A percentile compares a stretch with the other conserved stretches of the same genome.
phyloP scores from a whole-genome alignment of 225 moss, liverwort and hornwort species.

The Bryum argenteum region DNA sequence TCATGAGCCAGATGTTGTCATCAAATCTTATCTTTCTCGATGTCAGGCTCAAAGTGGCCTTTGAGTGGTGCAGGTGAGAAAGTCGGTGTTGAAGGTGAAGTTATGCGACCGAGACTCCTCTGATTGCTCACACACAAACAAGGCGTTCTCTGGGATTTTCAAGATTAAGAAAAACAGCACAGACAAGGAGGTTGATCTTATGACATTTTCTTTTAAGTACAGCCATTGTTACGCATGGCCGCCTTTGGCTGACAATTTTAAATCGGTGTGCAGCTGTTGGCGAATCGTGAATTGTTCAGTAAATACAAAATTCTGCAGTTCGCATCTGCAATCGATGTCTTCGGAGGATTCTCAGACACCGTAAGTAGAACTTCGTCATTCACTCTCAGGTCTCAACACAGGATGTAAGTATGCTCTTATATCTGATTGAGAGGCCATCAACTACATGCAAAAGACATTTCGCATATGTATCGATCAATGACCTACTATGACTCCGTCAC shows the following conservation, averaged over 20 bases:
- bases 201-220: constrained; percentile 15
- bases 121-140: constrained; percentile 51
- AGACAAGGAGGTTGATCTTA: constrained; percentile 61
- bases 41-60: not conserved
- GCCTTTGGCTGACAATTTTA: not conserved
- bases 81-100: constrained; percentile 68
- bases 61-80: constrained; percentile 56
- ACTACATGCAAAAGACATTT: no score
- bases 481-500: no score
- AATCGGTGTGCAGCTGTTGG: constrained; percentile 56
- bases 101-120: constrained; percentile 55
- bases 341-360: constrained; percentile 67
- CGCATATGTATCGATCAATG: no score
- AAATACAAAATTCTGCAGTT: constrained; percentile 78
- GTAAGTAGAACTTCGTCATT: constrained; percentile 38
- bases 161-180: constrained; percentile 70
- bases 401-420: not conserved
- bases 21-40: not conserved
- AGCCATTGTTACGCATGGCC: not conserved
- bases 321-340: constrained; percentile 65
- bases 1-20: not conserved
- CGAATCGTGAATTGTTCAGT: constrained; percentile 52
- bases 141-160: constrained; percentile 49
- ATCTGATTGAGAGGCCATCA: no score
- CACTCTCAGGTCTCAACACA: not conserved